Evolutionary conservation across 1,139 yeast genomes (phyloP), one percentile per base, ranked within the genome.

Genomic region (Pichia sp.): DNA sequence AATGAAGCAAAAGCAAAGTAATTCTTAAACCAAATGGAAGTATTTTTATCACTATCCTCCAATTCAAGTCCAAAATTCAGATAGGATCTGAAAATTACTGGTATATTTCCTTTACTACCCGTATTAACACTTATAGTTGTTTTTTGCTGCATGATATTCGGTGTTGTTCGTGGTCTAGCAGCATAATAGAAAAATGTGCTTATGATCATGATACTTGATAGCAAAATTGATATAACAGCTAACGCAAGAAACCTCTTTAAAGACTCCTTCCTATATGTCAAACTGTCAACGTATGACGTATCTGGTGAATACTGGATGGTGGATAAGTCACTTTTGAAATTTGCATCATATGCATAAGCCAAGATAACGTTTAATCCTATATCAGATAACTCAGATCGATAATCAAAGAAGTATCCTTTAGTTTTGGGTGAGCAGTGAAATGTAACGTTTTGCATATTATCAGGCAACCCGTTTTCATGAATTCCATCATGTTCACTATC

Each of bases 291-390:
- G 43, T 62, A 62, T 0, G 35, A 37, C 4, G 36, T 34, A 45
- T 55, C 59, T 2, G 60, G 52, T 6, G 51, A 46, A 40, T 56
- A 59, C 2, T 45, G 45, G 9, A 40, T 38, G 10, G 51, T 37
- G 16, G 40, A 35, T 50, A 34, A n/a, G 68, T 66, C 6, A 31
- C 10, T 8, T 11, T 31, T 8, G n/a, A 44, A 47, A 28, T 40
- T 37, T 1, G 50, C 44, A 39, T 59, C 64, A 52, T 60, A 51
- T 42, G 80, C 78, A 52, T 75, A 75, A 0, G 77, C 73, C 37
- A 77, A 56, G 6, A 77, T 69, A 34, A 72, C 64, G 16, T 64
- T 58, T 37, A 77, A 60, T 5, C 77, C 76, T 29, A 69, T 63
- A 0, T 56, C 46, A 5, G 63, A 59, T 42, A 77, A 56, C 46